Base-by-base conservation (phyloP, 2,329 filamentous ascomycete species). In the Amesomyces nigricolor region DNA sequence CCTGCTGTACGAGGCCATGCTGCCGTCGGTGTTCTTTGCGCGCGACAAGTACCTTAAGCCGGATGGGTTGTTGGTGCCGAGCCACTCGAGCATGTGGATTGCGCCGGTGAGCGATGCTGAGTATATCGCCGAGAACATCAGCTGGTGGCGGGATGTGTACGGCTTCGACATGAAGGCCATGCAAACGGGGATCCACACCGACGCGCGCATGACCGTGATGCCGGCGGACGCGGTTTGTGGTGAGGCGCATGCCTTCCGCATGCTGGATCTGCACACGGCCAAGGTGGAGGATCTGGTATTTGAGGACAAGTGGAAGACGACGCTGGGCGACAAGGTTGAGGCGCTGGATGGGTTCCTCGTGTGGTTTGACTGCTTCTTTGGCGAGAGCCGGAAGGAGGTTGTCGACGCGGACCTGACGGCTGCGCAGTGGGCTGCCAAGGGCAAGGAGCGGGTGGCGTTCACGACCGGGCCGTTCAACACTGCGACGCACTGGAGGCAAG, bases 331-430 rank as follows among this genome's bases (percentile, higher is more conserved):
- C 44, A 80, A 87, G 58, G 75, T 86, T 53, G 83, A 88, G 57
- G 74, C 77, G 1, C 74, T 96, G n/a, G 90, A 96, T 67, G 92
- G 89, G 4, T 95, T 91, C 70, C 78, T 90, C 13, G 80, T 96
- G 63, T 96, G 91, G 89, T 96, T 96, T 68, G 92, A 97, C 69
- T 92, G 87, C 22, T 94, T 94, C 76, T 96, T 96, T 72, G 81
- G 87, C 61, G 82, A 85, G 9, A 79, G 80, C 0, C 74, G 78
- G 37, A 68, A 76, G 6, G 72, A 77, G 37, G 72, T 77, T 30
- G 82, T 46, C 75, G 75, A 8, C 72, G 77, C 30, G 71, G 78
- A 29, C 58, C 75, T 75, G n/a, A 81, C 82, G 49, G 82, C 84
- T 0, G 75, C 83, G 53, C 76, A 80, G 4, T 91, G 87, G 82